phyloP scores from a whole-genome alignment of 805 yeast genomes.

The Saccharomycopsis sp. region DNA sequence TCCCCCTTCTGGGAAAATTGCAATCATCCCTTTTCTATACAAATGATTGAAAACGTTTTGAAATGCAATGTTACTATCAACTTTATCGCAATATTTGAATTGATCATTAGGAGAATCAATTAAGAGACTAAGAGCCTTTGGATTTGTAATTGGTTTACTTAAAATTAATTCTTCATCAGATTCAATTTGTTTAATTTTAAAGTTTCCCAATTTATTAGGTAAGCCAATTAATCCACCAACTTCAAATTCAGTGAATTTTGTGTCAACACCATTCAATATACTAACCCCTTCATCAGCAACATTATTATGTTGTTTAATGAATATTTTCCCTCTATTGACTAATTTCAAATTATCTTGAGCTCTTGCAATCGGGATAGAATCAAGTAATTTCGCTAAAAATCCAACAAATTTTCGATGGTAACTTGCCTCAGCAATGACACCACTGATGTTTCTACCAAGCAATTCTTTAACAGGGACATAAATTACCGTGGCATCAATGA shows the following conservation, averaged over 20 bases:
- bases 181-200: constrained; percentile 58
- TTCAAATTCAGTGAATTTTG: constrained; percentile 45
- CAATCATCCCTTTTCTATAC: constrained; percentile 72
- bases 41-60: constrained; percentile 79
- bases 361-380: constrained; percentile 83
- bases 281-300: constrained; percentile 28
- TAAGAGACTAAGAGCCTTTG: constrained; percentile 32
- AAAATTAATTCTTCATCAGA: constrained; percentile 67
- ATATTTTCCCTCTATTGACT: constrained; percentile 62
- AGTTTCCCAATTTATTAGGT: constrained; percentile 71
- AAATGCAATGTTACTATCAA: constrained; percentile 82
- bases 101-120: constrained; percentile 45
- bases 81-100: constrained; percentile 72
- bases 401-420: constrained; percentile 63
- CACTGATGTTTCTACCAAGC: constrained; percentile 17
- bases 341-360: constrained; percentile 74
- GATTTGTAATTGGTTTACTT: constrained; percentile 53
- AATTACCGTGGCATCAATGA: constrained; percentile 40
- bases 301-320: constrained; percentile 42
- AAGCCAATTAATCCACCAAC: constrained; percentile 65
- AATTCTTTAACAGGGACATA: constrained; percentile 18
- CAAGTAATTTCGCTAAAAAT: constrained; percentile 59
- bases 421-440: constrained; percentile 66
- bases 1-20: constrained; percentile 98
- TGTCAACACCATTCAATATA: constrained; percentile 48